A percentile compares a stretch with the other conserved stretches of the same genome.
phyloP scores from a whole-genome alignment of 345 rosid species.

The Arabidopsis thaliana region DNA sequence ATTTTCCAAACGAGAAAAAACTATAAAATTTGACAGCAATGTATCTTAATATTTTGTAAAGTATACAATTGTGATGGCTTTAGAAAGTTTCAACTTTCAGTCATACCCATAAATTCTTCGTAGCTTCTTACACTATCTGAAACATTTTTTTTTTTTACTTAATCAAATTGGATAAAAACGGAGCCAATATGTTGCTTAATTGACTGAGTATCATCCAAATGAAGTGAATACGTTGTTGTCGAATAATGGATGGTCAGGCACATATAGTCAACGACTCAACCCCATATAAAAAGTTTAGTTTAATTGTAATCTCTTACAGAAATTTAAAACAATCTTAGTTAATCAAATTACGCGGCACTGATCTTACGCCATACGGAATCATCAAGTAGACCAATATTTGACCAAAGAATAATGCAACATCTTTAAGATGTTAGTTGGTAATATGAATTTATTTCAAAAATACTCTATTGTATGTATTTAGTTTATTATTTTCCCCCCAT shows the following conservation, averaged over 20 bases:
- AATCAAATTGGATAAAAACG: neutral
- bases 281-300: neutral
- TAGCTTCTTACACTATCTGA: conserved; percentile 22
- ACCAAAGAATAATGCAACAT: conserved; percentile 7
- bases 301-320: neutral
- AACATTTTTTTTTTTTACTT: neutral
- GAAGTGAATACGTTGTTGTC: conserved; percentile 31
- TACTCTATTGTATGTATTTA: neutral
- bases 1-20: too few relatives aligned
- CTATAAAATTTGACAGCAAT: neutral
- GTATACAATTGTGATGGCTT: neutral
- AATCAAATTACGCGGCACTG: neutral
- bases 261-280: conserved; percentile 24
- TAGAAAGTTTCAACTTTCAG: conserved; percentile 10
- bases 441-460: conserved; percentile 22
- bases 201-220: conserved; percentile 31
- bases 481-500: neutral
- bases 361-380: conserved; percentile 24
- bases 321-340: neutral
- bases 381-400: conserved; percentile 20
- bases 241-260: conserved; percentile 15
- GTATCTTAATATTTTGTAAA: neutral
- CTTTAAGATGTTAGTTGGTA: conserved; percentile 27
- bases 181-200: conserved; percentile 13
- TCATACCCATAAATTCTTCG: neutral